Evolutionary conservation across 371 early-diverging fungal species (phyloP), one percentile per base, ranked within the genome.

Genomic region (Rhizomucor pusillus): DNA sequence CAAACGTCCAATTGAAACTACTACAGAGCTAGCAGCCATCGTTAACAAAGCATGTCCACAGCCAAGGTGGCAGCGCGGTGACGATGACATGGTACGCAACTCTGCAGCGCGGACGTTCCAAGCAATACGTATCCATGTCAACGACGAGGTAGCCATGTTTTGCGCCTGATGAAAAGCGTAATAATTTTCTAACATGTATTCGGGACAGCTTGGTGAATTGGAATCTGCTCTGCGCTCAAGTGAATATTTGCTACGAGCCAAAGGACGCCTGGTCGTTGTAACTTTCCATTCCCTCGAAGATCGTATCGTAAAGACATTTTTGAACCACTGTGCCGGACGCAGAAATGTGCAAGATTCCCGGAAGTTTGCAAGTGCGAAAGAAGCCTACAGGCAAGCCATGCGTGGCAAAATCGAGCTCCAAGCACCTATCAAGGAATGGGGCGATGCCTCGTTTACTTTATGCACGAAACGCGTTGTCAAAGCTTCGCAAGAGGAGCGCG

Each of bases 211-310:
- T 33, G 69, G 62, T 16, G 79, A 89, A 56, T 63, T 89, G 14
- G 60, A 67, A 18, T 60, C 52, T 0, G 85, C 79, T 0, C 64
- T 89, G 10, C 49, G 61, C 0, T 62, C 79, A 1, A 84, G 86
- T 16, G 81, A 80, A 54, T 56, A 64, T 20, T 62, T 87, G 1
- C 66, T 90, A 1, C 52, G 59, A 5, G 82, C 87, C 0, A 62
- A 65, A 14, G 89, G 86, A 2, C 64, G 73, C 9, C 62, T 86
- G 18, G 85, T 76, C 0, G 79, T 73, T 10, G 84, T 90, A 5
- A 84, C 89, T 1, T 90, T 89, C 49, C 91, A 91, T 56, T 86
- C 88, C 0, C 67, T 90, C 9, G 90, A 91, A 58, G 91, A 91
- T 57, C 46, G 83, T 36, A 71, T 88, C 13, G 87, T 79, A 19